Conservation (phyloP, 2,329 filamentous ascomycete species). For the Pseudogymnoascus sp. region DNA sequence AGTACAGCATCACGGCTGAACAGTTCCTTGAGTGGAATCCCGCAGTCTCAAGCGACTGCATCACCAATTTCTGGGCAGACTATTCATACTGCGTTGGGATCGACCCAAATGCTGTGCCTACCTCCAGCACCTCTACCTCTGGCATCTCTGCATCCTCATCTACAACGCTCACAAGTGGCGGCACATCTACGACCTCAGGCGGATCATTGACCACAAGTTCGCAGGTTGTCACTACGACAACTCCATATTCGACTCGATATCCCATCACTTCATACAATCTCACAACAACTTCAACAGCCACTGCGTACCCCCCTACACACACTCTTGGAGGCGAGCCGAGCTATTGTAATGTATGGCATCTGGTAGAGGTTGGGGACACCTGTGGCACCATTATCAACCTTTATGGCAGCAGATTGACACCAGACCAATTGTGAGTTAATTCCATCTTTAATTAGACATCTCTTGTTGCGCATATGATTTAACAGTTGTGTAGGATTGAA, state of each 20-base stretch:
- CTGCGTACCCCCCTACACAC: background rate
- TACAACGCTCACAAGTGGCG: no score
- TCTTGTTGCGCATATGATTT: background rate
- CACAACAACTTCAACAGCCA: background rate
- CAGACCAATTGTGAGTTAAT: background rate
- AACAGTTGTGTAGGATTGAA: background rate
- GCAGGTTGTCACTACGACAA: background rate
- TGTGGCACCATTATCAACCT: background rate
- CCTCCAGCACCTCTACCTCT: no score
- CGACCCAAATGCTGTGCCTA: no score
- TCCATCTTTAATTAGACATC: background rate
- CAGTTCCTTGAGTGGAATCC: constrained; percentile 22
- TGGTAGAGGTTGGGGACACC: background rate
- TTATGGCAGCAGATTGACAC: background rate
- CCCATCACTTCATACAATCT: background rate
- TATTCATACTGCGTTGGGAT: constrained; percentile 26
- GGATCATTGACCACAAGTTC: no score
- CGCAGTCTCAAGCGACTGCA: constrained; percentile 22
- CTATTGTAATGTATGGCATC: background rate
- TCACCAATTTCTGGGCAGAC: constrained; percentile 20
- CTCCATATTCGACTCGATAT: background rate
- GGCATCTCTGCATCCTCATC: no score
- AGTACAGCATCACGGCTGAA: background rate
- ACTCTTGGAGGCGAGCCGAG: background rate
- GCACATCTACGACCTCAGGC: no score